A percentile compares a stretch with the other conserved stretches of the same genome.
phyloP scores from a whole-genome alignment of 345 rosid genomes.

The Aquilaria sinensis region DNA sequence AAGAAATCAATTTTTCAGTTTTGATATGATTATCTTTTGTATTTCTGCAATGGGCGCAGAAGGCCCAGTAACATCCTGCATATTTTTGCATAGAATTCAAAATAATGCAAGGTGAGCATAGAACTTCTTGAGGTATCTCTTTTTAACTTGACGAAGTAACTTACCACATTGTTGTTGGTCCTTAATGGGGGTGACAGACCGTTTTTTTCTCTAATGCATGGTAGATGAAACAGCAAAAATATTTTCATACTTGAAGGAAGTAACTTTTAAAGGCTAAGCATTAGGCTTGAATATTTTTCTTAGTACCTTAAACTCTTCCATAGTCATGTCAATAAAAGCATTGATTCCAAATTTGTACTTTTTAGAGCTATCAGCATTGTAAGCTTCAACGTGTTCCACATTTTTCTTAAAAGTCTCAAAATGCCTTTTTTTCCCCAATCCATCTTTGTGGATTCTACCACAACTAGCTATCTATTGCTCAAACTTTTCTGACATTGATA shows the following conservation, averaged over 20 bases:
- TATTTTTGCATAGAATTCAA: no score
- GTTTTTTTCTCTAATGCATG: conserved; percentile 35
- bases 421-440: conserved; percentile 1
- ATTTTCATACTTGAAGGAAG: conserved; percentile 9
- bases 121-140: no score
- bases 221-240: conserved; percentile 10
- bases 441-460: neutral
- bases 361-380: conserved; percentile 3
- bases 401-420: conserved; percentile 14
- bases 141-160: no score
- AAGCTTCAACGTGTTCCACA: conserved; percentile 8
- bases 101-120: neutral
- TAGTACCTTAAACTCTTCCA: conserved; percentile 27
- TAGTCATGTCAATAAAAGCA: conserved; percentile 30
- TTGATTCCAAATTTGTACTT: conserved; percentile 25
- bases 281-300: conserved; percentile 18
- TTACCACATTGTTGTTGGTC: conserved; percentile 38
- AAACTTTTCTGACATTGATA: conserved; percentile 13
- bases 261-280: neutral
- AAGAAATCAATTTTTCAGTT: conserved; percentile 26
- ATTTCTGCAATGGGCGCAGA: conserved; percentile 54
- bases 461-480: conserved; percentile 10
- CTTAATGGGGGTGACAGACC: conserved; percentile 39
- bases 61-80: conserved; percentile 55
- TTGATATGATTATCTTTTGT: conserved; percentile 31